Base-by-base conservation (phyloP, 768 basidiomycete genomes). In the Auriscalpium vulgare region DNA sequence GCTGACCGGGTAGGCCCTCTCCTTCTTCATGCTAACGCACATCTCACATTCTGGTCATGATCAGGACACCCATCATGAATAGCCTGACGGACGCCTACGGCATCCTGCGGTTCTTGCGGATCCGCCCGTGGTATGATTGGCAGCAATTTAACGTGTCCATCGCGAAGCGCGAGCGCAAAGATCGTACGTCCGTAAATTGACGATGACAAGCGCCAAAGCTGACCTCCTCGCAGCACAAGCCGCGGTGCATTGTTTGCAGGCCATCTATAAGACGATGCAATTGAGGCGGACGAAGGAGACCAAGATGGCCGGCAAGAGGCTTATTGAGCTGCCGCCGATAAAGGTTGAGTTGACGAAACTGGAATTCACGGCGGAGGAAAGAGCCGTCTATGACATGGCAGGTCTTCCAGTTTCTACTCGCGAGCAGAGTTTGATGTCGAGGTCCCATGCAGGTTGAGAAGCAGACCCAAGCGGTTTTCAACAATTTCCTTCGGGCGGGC, bases 251-350 rank as follows among this genome's bases (percentile, higher is more conserved):
- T 75, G 84, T 10, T 71, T 85, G 5, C 88, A 87, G 62, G 75
- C 79, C 4, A 75, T 87, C 48, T 75, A 87, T 49, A 63, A 65
- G 11, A 66, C 74, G 0, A 81, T 79, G 64, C 69, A 83, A 48
- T 67, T 88, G 23, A 74, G 88, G 10, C 77, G 88, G 17, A 75
- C 70, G 65, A 76, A 76, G 58, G 74, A 77, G 44, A 44, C 60
- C 0, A 69, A 70, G 63, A 70, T 91, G 10, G 83, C 87, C 62
- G 88, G 87, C 8, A 81, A 82, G 65, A 77, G 74, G 19, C 70
- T 90, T n/a, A 79, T 88, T 45, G 78, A 84, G 55, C 72, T 89
- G 35, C 85, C 84, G 5, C 65, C 70, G 13, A 86, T 85, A 69
- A 72, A 71, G 2, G 68, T 84, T 8, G 68, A 74, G 1, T 68